Percentiles rank a stretch among this genome's conserved stretches.
These are phyloP conservation scores for Alternaria ventricosa DNA, from an alignment of 2,329 filamentous ascomycete genomes.

Conservation along the genomic window DNA sequence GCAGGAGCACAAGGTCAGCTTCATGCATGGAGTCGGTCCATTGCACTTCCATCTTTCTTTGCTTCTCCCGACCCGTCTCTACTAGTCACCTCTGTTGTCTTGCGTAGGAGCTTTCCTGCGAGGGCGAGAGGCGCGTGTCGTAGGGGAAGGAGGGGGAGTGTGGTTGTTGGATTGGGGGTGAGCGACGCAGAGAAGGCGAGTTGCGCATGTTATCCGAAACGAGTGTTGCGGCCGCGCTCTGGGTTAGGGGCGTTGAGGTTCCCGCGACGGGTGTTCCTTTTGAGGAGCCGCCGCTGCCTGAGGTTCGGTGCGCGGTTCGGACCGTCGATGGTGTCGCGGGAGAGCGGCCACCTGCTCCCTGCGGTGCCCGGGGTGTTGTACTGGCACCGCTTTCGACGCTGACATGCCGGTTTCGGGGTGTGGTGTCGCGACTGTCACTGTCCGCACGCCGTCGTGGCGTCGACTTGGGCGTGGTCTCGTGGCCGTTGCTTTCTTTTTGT, in stretches of 20 bases:
- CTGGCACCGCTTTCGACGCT: constrained; percentile 42
- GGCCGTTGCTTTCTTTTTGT: constrained; percentile 28
- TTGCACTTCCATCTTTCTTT: constrained; percentile 46
- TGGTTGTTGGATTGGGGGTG: constrained; percentile 27
- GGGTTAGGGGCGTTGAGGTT: constrained; percentile 34
- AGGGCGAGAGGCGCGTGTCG: constrained; percentile 31
- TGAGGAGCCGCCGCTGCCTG: constrained; percentile 36
- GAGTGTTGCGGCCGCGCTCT: constrained; percentile 38
- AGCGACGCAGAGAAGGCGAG: constrained; percentile 39
- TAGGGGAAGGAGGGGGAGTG: constrained; percentile 30
- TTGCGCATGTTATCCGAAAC: constrained; percentile 35
- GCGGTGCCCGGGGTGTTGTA: constrained; percentile 41
- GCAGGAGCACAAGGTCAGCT: constrained; percentile 43
- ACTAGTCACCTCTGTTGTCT: constrained; percentile 41
- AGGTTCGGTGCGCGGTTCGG: constrained; percentile 34
- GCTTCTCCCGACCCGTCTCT: constrained; percentile 40
- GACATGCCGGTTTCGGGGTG: constrained; percentile 38
- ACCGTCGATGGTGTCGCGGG: constrained; percentile 44
- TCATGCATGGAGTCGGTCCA: constrained; percentile 44
- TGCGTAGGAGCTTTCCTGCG: constrained; percentile 33
- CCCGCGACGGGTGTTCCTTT: constrained; percentile 34
- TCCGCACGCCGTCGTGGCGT: constrained; percentile 31
- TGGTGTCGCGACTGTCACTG: constrained; percentile 41
- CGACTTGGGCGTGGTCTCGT: constrained; percentile 36
- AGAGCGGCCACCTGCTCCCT: constrained; percentile 37